Conservation (phyloP, 257 asterid species). For the Cordia subcordata region DNA sequence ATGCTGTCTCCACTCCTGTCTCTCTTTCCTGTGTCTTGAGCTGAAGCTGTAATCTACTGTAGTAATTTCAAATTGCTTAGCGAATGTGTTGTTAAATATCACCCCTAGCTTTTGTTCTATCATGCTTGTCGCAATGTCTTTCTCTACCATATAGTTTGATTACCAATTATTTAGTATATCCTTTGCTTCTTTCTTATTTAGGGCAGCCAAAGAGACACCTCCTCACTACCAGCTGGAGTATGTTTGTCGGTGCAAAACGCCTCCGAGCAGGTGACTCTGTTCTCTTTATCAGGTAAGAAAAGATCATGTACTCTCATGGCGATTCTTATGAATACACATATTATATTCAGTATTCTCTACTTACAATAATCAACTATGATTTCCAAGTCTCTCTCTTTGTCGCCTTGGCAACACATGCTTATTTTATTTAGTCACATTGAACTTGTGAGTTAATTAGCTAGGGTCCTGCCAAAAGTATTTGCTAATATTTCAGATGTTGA, state of each 20-base stretch:
- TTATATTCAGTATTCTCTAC: too few species aligned
- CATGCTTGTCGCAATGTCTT: background rate
- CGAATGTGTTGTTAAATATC: background rate
- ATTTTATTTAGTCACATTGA: too few species aligned
- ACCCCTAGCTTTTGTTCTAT: background rate
- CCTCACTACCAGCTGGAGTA: slow-evolving; percentile 97
- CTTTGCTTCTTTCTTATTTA: slow-evolving; percentile 25
- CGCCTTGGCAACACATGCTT: background rate
- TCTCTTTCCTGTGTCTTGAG: background rate
- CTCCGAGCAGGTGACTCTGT: slow-evolving; percentile 94
- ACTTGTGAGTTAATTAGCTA: too few species aligned
- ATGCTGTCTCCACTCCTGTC: background rate
- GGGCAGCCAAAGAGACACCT: slow-evolving; percentile 98
- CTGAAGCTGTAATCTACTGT: too few species aligned
- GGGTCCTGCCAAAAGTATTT: too few species aligned
- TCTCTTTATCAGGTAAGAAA: slow-evolving; percentile 79
- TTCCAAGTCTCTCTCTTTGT: too few species aligned
- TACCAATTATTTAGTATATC: background rate
- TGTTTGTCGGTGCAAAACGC: slow-evolving; percentile 93
- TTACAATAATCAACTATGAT: too few species aligned
- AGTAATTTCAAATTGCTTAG: too few species aligned
- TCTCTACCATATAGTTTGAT: background rate
- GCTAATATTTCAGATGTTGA: too few species aligned
- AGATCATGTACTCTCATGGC: background rate
- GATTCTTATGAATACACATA: too few species aligned